A percentile compares a stretch with the other conserved stretches of the same genome.
Evolutionary conservation across 345 rosid species (phyloP).

Genomic region (Pistacia integerrima): DNA sequence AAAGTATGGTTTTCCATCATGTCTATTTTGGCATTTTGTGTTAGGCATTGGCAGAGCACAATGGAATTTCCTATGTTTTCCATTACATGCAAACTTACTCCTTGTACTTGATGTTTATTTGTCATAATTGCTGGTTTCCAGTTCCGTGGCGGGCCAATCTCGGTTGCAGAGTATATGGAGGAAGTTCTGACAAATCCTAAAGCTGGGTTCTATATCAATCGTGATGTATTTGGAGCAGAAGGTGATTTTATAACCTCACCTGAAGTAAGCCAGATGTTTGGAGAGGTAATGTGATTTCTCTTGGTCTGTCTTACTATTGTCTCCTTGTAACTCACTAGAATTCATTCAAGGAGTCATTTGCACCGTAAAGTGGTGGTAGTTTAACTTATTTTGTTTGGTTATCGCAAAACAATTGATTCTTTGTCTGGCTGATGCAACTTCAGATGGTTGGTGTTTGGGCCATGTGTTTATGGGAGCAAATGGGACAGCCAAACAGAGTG

Average conservation of each 20-base stretch:
- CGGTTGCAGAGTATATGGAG: slow-evolving; percentile 92
- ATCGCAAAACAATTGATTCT: background rate
- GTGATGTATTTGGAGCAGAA: slow-evolving; percentile 89
- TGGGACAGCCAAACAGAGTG: slow-evolving; percentile 77
- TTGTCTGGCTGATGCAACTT: slow-evolving; percentile 16
- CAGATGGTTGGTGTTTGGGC: slow-evolving; percentile 93
- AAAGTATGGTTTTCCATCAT: background rate
- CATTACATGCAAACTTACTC: background rate
- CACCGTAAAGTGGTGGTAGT: background rate
- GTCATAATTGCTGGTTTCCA: slow-evolving; percentile 28
- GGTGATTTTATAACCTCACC: slow-evolving; percentile 98
- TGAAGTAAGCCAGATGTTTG: slow-evolving; percentile 97
- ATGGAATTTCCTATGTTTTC: background rate
- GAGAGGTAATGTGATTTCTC: slow-evolving; percentile 57
- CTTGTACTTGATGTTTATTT: slow-evolving; percentile 13
- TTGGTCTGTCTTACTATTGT: background rate
- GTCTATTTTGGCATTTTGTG: background rate
- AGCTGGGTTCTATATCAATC: slow-evolving; percentile 85
- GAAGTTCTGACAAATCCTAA: slow-evolving; percentile 94
- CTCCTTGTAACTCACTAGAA: background rate
- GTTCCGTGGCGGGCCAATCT: slow-evolving; percentile 94
- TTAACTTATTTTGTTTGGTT: background rate
- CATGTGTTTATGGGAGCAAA: slow-evolving; percentile 94
- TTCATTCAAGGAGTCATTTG: background rate
- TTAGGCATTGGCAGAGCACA: no score